phyloP scores from a whole-genome alignment of 768 basidiomycete species.

The Phanerodontia chrysosporium region DNA sequence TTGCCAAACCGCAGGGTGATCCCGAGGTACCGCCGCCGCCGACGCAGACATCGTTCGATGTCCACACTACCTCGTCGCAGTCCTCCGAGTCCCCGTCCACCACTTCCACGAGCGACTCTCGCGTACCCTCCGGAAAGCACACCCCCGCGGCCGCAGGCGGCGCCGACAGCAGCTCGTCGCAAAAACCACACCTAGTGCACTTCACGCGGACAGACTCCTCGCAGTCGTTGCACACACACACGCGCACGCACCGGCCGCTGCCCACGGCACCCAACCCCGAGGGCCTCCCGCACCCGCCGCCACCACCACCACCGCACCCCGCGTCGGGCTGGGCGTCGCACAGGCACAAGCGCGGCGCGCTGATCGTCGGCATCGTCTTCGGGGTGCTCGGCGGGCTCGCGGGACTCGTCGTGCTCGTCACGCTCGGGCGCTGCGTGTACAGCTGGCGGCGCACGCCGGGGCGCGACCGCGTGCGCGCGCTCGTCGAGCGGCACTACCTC shows the following conservation, averaged over 20 bases:
- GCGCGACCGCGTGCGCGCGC: constrained; percentile 40
- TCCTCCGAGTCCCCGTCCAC: neutral
- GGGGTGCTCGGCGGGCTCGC: constrained; percentile 42
- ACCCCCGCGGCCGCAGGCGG: neutral
- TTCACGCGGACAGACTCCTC: neutral
- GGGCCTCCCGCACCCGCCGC: constrained; percentile 1
- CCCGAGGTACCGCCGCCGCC: neutral
- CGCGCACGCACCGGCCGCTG: neutral
- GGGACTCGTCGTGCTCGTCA: constrained; percentile 31
- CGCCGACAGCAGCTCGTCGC: neutral
- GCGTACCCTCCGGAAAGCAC: neutral
- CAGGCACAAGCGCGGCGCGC: neutral
- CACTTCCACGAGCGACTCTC: neutral
- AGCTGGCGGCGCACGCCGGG: constrained; percentile 41
- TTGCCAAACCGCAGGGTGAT: neutral
- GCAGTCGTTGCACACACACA: neutral
- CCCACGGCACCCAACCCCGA: constrained; percentile 2
- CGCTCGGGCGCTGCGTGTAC: constrained; percentile 38
- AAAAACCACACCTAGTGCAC: neutral
- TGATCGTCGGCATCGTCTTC: constrained; percentile 37
- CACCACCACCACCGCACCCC: constrained; percentile 2
- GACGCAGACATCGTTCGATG: neutral
- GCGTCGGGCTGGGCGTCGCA: constrained; percentile 3
- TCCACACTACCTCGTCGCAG: neutral
- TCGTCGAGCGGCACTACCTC: constrained; percentile 41